Evolutionary conservation across 768 basidiomycete species (phyloP), one percentile per base, ranked within the genome.

Genomic region (Xerocomellus intermedius): DNA sequence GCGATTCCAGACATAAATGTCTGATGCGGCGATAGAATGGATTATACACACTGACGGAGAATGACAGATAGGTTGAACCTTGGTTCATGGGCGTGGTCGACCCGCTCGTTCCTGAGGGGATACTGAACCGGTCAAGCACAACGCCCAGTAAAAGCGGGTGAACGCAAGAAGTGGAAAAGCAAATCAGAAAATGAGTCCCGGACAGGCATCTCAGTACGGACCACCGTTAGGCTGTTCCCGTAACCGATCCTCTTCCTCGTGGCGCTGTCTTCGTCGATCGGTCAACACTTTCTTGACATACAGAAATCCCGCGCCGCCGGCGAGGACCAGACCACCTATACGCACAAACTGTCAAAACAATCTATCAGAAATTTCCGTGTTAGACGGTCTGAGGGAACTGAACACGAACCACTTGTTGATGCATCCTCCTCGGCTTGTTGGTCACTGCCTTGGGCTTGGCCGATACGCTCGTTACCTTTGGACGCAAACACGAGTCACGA

Each of bases 271-370:
- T 47, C 69, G 62, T 36, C 71, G 65, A 13, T 64, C 57, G 7
- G 42, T 58, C 59, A 71, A 53, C 24, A 70, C 50, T 16, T 54
- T 69, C 49, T 71, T 71, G 50, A 68, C 69, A 24, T 66, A 70
- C 37, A 71, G 45, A 54, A 71, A 71, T 42, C 69, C 62, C 0
- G 58, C 67, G 16, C 69, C 69, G 10, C 63, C 69, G 4, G 58
- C 59, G 28, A 71, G 55, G 48, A 68, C 64, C 46, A 71, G 46
- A n/a, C 56, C 58, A n/a, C 62, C 69, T 56, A 69, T 56, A 16
- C 65, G 64, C n/a, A 59, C 43, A 22, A 63, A 32, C 69, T 71
- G 54, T 39, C 6, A 21, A 50, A 8, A 41, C 21, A 16, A 39
- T 35, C 3, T 10, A n/a, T 17, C 42, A 21, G 8, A 35, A 44